Percentiles rank a stretch among this genome's conserved stretches.
These are phyloP conservation scores for Yamadazyma oceani DNA, from an alignment of 1,139 yeast species.

Conservation along the genomic window DNA sequence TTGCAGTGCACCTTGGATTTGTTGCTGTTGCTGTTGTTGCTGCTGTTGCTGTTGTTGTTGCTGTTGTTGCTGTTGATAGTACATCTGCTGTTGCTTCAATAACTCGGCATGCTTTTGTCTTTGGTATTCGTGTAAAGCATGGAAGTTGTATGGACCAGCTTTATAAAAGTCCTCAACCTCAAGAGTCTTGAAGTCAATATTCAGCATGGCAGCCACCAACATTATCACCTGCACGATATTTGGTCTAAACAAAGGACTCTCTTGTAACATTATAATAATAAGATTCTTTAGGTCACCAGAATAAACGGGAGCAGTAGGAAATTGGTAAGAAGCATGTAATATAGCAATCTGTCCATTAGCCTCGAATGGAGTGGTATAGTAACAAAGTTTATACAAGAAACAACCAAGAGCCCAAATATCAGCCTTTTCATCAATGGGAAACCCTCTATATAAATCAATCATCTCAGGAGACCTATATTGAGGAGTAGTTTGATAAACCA, in stretches of 20 bases:
- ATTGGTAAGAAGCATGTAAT: slow-evolving; percentile 62
- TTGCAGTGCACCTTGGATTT: neutral
- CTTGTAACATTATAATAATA: slow-evolving; percentile 76
- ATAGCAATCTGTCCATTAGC: slow-evolving; percentile 73
- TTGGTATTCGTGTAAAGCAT: slow-evolving; percentile 47
- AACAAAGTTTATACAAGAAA: slow-evolving; percentile 85
- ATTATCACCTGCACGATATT: slow-evolving; percentile 70
- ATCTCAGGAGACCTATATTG: slow-evolving; percentile 96
- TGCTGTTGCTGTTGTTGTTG: slow-evolving; percentile 11
- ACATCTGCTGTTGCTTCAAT: slow-evolving; percentile 33
- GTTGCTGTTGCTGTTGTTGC: slow-evolving; percentile 3
- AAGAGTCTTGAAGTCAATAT: slow-evolving; percentile 27
- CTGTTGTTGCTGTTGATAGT: slow-evolving; percentile 23
- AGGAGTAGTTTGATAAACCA: slow-evolving; percentile 93
- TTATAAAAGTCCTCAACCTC: slow-evolving; percentile 40
- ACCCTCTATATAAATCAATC: slow-evolving; percentile 82
- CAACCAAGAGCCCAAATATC: slow-evolving; percentile 98
- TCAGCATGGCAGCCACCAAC: slow-evolving; percentile 35
- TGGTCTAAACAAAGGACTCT: slow-evolving; percentile 80
- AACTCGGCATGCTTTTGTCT: slow-evolving; percentile 38
- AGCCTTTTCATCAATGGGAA: slow-evolving; percentile 90
- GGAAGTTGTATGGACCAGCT: slow-evolving; percentile 44
- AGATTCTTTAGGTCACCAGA: slow-evolving; percentile 68
- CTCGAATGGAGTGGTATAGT: slow-evolving; percentile 93
- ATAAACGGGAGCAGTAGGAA: slow-evolving; percentile 54